Percentiles rank a stretch among this genome's conserved stretches.
These are phyloP conservation scores for Centella asiatica DNA, from an alignment of 129 eudicot genomes.

Conservation along the genomic window DNA sequence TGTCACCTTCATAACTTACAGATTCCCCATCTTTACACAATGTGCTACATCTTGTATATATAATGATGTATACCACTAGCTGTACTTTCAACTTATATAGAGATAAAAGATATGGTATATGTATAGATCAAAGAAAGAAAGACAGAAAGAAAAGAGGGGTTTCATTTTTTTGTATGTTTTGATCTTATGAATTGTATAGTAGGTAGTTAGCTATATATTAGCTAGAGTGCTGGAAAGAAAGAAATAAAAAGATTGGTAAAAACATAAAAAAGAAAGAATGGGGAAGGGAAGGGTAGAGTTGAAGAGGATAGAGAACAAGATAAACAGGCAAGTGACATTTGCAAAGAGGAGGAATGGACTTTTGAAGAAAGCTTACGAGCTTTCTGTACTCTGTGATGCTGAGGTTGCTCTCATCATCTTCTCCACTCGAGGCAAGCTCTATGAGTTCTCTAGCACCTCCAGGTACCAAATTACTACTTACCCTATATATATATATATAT, in stretches of 20 bases:
- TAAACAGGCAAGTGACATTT: constrained; percentile 11
- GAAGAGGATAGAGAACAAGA: constrained; percentile 15
- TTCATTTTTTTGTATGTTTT: too few species aligned
- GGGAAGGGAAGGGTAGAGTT: constrained; percentile 10
- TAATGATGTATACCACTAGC: too few species aligned
- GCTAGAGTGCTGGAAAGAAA: too few species aligned
- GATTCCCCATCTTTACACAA: too few species aligned
- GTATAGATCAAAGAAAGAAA: too few species aligned
- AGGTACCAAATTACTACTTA: constrained; percentile 1
- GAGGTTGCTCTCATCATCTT: constrained; percentile 13
- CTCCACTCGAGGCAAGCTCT: constrained; percentile 10
- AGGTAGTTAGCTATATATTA: too few species aligned
- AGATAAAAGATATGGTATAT: too few species aligned
- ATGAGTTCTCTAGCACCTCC: constrained; percentile 9
- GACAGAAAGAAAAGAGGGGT: too few species aligned
- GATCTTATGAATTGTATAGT: too few species aligned
- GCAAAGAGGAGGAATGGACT: constrained; percentile 13
- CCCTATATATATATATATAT: too few species aligned
- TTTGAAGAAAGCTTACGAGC: constrained; percentile 10
- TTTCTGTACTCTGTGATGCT: constrained; percentile 9
- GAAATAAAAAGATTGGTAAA: too few species aligned
- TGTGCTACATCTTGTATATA: not conserved
- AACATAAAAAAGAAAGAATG: not conserved
- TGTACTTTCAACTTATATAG: too few species aligned
- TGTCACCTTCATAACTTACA: not conserved